phyloP scores from a whole-genome alignment of 2,329 filamentous ascomycete species.

The Fusarium graminum region DNA sequence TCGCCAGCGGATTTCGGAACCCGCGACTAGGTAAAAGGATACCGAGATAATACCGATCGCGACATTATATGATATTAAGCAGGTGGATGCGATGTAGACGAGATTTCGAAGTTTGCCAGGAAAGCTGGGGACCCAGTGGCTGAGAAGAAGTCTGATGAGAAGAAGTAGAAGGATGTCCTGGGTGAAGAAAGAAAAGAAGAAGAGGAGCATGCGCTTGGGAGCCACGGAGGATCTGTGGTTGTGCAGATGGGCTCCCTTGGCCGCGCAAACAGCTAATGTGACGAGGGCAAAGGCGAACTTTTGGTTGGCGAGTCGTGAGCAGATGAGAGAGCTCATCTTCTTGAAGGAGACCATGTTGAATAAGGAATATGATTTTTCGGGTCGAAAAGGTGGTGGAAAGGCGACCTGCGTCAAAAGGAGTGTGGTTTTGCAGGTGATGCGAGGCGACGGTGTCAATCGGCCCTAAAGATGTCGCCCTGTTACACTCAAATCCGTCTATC shows the following conservation, averaged over 20 bases:
- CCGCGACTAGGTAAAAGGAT: constrained; percentile 53
- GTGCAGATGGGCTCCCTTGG: constrained; percentile 53
- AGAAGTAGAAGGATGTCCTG: constrained; percentile 53
- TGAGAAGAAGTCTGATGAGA: constrained; percentile 51
- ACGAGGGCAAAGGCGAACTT: constrained; percentile 52
- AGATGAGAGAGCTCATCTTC: constrained; percentile 32
- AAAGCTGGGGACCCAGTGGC: constrained; percentile 43
- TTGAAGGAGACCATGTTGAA: constrained; percentile 17
- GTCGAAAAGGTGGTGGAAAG: neutral
- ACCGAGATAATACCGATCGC: constrained; percentile 47
- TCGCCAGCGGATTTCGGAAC: constrained; percentile 55
- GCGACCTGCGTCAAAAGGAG: neutral
- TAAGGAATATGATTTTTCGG: neutral
- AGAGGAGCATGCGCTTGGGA: constrained; percentile 48
- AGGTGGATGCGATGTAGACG: constrained; percentile 29
- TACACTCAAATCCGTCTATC: constrained; percentile 15
- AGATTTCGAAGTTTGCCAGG: constrained; percentile 22
- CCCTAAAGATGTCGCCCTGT: constrained; percentile 18
- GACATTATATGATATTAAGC: constrained; percentile 43
- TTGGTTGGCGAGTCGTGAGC: constrained; percentile 48
- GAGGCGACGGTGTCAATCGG: constrained; percentile 13
- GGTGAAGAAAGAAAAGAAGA: constrained; percentile 54
- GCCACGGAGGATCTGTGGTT: constrained; percentile 52
- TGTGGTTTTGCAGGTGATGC: constrained; percentile 1
- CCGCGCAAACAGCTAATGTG: constrained; percentile 49